Percentiles rank a stretch among this genome's conserved stretches.
Evolutionary conservation across 345 rosid species (phyloP).

Genomic region (Hibiscus mutabilis): DNA sequence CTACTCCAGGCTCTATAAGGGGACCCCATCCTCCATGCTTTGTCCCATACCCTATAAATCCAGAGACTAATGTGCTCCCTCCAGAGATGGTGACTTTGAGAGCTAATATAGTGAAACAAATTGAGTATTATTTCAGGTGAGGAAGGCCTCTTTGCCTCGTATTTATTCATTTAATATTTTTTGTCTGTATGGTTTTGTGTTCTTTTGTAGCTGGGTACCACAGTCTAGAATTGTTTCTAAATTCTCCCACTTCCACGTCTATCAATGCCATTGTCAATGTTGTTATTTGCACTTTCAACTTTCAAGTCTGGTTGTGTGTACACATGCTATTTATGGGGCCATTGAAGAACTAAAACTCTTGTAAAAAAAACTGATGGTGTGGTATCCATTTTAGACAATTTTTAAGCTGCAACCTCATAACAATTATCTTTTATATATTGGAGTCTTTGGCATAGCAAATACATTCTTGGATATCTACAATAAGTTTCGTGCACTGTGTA

Average conservation of each 20-base stretch:
- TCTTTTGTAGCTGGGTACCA: neutral
- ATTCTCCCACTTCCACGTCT: neutral
- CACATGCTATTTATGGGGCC: neutral
- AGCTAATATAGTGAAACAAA: slow-evolving; percentile 53
- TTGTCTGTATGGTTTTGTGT: neutral
- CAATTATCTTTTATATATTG: neutral
- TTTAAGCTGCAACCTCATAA: neutral
- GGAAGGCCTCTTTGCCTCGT: neutral
- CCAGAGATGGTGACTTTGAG: slow-evolving; percentile 47
- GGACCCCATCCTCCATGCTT: slow-evolving; percentile 62
- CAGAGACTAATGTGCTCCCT: slow-evolving; percentile 37
- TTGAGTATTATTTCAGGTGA: slow-evolving; percentile 96
- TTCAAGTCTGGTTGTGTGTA: neutral
- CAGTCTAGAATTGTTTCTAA: neutral
- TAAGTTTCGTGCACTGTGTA: neutral
- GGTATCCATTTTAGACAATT: neutral
- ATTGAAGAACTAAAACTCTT: neutral
- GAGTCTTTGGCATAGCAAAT: neutral
- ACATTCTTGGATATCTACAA: neutral
- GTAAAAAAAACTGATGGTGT: neutral
- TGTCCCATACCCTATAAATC: slow-evolving; percentile 49
- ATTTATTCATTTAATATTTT: neutral
- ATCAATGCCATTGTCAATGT: neutral
- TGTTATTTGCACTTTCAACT: neutral
- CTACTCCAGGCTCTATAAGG: slow-evolving; percentile 62